Conservation (phyloP, 305 asterid genomes). For the Petunia hybrid region DNA sequence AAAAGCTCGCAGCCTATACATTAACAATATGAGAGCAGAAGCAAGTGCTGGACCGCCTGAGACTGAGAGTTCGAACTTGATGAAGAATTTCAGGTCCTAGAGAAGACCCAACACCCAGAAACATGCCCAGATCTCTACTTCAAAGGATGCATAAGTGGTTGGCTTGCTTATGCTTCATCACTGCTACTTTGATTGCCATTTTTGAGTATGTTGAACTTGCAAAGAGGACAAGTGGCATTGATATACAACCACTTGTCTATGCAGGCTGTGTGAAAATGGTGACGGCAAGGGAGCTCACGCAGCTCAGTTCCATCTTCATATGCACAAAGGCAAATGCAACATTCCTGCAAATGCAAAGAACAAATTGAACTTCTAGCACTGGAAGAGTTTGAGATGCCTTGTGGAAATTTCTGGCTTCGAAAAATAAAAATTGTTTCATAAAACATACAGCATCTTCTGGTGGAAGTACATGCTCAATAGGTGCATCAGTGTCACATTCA, state of each 20-base stretch:
- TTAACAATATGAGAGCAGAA: constrained; percentile 19
- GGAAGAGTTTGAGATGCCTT: neutral
- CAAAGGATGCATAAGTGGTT: neutral
- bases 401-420: neutral
- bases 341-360: constrained; percentile 60
- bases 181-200: constrained; percentile 63
- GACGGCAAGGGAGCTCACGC: constrained; percentile 92
- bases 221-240: constrained; percentile 91
- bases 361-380: neutral
- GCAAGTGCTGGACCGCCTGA: constrained; percentile 16
- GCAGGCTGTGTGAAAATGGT: constrained; percentile 86
- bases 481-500: constrained; percentile 81
- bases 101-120: neutral
- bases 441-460: constrained; percentile 88
- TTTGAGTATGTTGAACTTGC: constrained; percentile 91
- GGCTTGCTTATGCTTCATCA: constrained; percentile 62
- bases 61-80: neutral
- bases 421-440: constrained; percentile 3
- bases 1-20: constrained; percentile 10
- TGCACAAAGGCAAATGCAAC: constrained; percentile 87
- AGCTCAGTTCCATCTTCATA: constrained; percentile 91
- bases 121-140: neutral
- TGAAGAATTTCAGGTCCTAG: neutral
- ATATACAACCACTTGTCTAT: constrained; percentile 94
- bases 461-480: constrained; percentile 78